A percentile compares a stretch with the other conserved stretches of the same genome.
Conservation (phyloP, 306 rosid species). For the Cucurbita ficifolia region DNA sequence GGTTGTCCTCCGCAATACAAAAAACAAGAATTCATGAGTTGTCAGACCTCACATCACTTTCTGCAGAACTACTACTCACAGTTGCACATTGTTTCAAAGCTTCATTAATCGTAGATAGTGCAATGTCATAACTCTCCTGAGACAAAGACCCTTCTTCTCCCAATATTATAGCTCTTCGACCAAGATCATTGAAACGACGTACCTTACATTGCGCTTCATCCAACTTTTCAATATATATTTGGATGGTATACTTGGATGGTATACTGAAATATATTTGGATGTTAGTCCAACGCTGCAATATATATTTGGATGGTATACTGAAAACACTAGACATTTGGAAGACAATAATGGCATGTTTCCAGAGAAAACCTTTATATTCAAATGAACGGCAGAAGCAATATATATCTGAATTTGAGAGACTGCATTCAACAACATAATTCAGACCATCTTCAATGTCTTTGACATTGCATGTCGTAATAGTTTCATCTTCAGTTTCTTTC, state of each 20-base stretch:
- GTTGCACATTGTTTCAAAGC: conserved; percentile 12
- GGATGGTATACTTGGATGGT: too few species aligned
- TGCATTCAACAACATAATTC: conserved; percentile 8
- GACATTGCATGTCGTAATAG: conserved; percentile 5
- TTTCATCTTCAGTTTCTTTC: conserved; percentile 12
- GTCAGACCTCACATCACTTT: conserved; percentile 6
- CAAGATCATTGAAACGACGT: conserved; percentile 11
- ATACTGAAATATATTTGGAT: too few species aligned
- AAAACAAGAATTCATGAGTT: background rate
- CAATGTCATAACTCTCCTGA: conserved; percentile 14
- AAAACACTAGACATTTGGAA: conserved; percentile 16
- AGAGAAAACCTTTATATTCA: conserved; percentile 12
- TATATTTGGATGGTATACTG: conserved; percentile 9
- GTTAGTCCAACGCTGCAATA: conserved; percentile 15
- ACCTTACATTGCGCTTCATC: conserved; percentile 8
- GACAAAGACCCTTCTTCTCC: conserved; percentile 16
- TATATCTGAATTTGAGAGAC: conserved; percentile 4
- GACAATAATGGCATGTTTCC: conserved; percentile 10
- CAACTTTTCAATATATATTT: too few species aligned
- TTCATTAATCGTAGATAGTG: conserved; percentile 8
- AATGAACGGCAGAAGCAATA: conserved; percentile 12
- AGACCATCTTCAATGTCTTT: conserved; percentile 14
- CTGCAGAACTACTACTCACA: background rate
- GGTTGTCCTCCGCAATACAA: conserved; percentile 7
- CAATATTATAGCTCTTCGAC: conserved; percentile 13